phyloP scores from a whole-genome alignment of 192 early-diverging fungal genomes.

The Coemansia biformis region DNA sequence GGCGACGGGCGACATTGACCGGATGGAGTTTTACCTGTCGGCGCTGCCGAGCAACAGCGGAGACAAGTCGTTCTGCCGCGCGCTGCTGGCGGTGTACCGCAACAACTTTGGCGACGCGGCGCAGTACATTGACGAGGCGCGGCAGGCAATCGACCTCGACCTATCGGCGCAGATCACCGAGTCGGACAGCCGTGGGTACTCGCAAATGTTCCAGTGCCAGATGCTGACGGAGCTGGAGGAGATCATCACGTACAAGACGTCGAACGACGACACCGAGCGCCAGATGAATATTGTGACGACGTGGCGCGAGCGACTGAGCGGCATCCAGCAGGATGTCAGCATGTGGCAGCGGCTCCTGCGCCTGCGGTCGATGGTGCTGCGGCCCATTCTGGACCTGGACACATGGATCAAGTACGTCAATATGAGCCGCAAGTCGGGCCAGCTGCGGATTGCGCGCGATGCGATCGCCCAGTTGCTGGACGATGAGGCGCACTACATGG shows the following conservation, averaged over 20 bases:
- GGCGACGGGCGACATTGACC: slow-evolving; percentile 84
- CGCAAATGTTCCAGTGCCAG: slow-evolving; percentile 84
- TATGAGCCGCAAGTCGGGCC: slow-evolving; percentile 82
- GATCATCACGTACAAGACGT: slow-evolving; percentile 84
- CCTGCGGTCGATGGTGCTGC: slow-evolving; percentile 81
- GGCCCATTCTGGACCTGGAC: slow-evolving; percentile 89
- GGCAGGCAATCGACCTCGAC: slow-evolving; percentile 82
- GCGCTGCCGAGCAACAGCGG: slow-evolving; percentile 68
- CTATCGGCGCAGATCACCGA: slow-evolving; percentile 84
- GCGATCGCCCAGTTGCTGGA: slow-evolving; percentile 28
- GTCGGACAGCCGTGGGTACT: slow-evolving; percentile 90
- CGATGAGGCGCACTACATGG: slow-evolving; percentile 27
- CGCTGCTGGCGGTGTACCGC: slow-evolving; percentile 78
- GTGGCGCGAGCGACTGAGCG: slow-evolving; percentile 80
- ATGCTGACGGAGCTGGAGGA: slow-evolving; percentile 98
- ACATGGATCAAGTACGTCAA: slow-evolving; percentile 96
- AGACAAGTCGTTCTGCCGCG: slow-evolving; percentile 76
- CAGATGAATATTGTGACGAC: slow-evolving; percentile 71
- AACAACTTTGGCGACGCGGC: slow-evolving; percentile 70
- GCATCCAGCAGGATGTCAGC: slow-evolving; percentile 88
- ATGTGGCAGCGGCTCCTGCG: slow-evolving; percentile 91
- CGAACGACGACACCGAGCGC: slow-evolving; percentile 73
- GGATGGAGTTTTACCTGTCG: slow-evolving; percentile 87
- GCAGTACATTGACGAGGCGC: slow-evolving; percentile 71
- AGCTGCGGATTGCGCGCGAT: slow-evolving; percentile 48